Evolutionary conservation across 2,329 filamentous ascomycete species (phyloP), one percentile per base, ranked within the genome.

Genomic region (Talaromyces sp.): DNA sequence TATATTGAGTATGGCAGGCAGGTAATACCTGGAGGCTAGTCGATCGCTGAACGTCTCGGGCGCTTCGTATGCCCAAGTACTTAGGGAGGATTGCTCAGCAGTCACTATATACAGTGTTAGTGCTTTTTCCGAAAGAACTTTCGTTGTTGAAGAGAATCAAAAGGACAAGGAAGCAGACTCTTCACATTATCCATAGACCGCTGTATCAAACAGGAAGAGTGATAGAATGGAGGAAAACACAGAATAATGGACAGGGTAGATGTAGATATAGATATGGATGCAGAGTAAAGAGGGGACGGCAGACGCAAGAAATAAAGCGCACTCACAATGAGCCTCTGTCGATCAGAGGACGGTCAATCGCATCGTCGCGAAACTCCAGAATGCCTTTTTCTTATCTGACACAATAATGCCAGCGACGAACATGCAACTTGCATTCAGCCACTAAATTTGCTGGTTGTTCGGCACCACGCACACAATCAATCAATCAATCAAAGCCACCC

Each of bases 41-140:
- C 64, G 57, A 61, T 64, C 63, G 54, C 63, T 58, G 50, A 64
- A 60, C 58, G 55, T 59, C n/a, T 50, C 52, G n/a, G 62, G 57
- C 54, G 55, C 61, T 62, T 65, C 63, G 61, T 64, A 65, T 61
- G 63, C 58, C 65, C 68, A 69, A 52, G 63, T 61, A 29, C 60
- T 67, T 64, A 69, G 63, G 61, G 58, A 63, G 43, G 57, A 50
- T 59, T 56, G 58, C 43, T 27, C 48, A 53, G 58, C 58, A 52
- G 48, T 52, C 48, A 52, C 48, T 52, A 31, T n/a, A 29, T 3
- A 29, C 12, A 9, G 24, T n/a, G 26, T 52, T 10, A 52, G 26
- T 21, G 60, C 10, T 38, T 7, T 17, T 38, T n/a, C n/a, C 43
- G 10, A 46, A 46, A 8, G 24, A 5, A 6, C n/a, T n/a, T n/a